Evolutionary conservation across 78 protist species (phyloP).

Genomic region (Thecamonas trahens): DNA sequence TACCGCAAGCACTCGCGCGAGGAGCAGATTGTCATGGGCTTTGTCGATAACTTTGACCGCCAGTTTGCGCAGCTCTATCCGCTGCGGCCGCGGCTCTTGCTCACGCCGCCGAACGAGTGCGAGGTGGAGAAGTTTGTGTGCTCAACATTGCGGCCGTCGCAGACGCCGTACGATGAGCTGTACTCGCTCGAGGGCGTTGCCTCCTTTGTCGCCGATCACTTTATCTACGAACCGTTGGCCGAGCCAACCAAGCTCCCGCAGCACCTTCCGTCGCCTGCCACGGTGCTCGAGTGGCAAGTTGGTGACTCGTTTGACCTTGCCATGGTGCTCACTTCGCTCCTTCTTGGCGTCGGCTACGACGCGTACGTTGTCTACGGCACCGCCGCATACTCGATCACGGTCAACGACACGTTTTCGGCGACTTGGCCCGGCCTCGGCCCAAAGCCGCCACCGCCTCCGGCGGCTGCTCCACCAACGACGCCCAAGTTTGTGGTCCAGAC

Average conservation of each 20-base stretch:
- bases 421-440: neutral
- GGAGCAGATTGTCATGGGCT: conserved; percentile 19
- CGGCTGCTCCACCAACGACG: neutral
- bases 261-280: conserved; percentile 36
- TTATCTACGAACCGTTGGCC: conserved; percentile 41
- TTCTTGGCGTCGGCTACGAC: conserved; percentile 73
- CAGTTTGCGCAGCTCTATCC: conserved; percentile 39
- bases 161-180: conserved; percentile 29
- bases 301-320: conserved; percentile 53
- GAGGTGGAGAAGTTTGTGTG: conserved; percentile 37
- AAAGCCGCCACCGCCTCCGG: neutral
- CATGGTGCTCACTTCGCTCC: conserved; percentile 42
- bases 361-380: conserved; percentile 60
- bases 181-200: conserved; percentile 43
- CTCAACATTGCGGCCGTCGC: conserved; percentile 49
- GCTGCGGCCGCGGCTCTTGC: conserved; percentile 19
- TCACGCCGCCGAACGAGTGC: conserved; percentile 27
- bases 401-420: neutral
- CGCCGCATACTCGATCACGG: conserved; percentile 25
- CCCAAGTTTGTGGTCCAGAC: neutral
- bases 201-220: conserved; percentile 43
- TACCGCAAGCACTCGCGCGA: conserved; percentile 10
- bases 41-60: conserved; percentile 17
- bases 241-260: conserved; percentile 40
- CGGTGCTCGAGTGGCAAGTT: conserved; percentile 33